These are phyloP conservation scores for Pezicula radicicola DNA, from an alignment of 2,329 filamentous ascomycete species.

Conservation along the genomic window DNA sequence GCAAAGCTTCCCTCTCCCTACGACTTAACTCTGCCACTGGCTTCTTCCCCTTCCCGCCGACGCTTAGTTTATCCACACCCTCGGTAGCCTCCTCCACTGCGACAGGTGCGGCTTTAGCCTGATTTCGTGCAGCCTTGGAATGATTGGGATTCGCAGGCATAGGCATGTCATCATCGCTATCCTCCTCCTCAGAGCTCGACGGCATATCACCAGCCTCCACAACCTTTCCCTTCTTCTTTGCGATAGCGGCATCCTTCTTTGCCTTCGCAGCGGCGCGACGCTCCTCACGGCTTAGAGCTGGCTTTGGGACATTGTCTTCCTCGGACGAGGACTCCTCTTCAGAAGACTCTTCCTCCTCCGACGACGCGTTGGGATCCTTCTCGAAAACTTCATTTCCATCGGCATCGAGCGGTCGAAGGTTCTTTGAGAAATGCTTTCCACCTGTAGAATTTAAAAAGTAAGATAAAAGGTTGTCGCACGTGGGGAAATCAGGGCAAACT, in stretches of 20 bases:
- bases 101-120: conserved; percentile 40
- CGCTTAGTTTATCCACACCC: conserved; percentile 51
- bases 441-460: conserved; percentile 47
- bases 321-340: conserved; percentile 45
- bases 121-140: conserved; percentile 67
- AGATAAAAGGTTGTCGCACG: conserved; percentile 8
- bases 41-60: conserved; percentile 37
- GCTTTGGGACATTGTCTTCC: conserved; percentile 42
- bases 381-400: conserved; percentile 87
- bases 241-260: conserved; percentile 85
- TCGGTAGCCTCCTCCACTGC: conserved; percentile 49
- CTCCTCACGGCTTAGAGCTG: conserved; percentile 75
- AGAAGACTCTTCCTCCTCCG: conserved; percentile 48
- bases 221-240: conserved; percentile 65
- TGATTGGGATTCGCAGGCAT: conserved; percentile 94
- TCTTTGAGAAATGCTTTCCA: conserved; percentile 91
- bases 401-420: conserved; percentile 82
- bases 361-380: conserved; percentile 56
- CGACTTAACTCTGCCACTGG: conserved; percentile 55
- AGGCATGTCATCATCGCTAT: conserved; percentile 49
- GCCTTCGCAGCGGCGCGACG: conserved; percentile 86
- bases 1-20: conserved; percentile 72
- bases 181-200: conserved; percentile 60
- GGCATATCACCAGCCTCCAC: conserved; percentile 86
- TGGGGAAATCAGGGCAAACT: conserved; percentile 22